These are phyloP conservation scores for Neoboletus brunneissimus DNA, from an alignment of 768 basidiomycete species.

Conservation along the genomic window DNA sequence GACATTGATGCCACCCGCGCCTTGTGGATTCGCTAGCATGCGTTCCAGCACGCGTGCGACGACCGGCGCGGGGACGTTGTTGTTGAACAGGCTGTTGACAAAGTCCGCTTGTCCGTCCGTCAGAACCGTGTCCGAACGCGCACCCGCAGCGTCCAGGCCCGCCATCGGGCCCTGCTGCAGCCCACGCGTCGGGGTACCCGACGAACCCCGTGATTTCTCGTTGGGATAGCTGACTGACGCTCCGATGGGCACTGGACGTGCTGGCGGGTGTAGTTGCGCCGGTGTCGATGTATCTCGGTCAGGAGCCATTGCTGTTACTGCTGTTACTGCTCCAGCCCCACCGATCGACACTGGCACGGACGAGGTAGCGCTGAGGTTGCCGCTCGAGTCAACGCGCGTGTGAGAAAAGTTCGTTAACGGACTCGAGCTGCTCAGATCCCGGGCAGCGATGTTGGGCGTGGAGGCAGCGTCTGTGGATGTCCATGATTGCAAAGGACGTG, in stretches of 20 bases:
- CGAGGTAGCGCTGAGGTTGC: neutral
- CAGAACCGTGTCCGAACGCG: neutral
- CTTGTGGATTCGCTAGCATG: slow-evolving; percentile 22
- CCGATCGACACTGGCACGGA: neutral
- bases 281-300: neutral
- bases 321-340: neutral
- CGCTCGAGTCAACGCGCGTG: neutral
- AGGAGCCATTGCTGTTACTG: neutral
- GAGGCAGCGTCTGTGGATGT: slow-evolving; percentile 2
- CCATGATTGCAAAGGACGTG: slow-evolving; percentile 10
- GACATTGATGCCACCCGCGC: slow-evolving; percentile 6
- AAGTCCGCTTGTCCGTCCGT: slow-evolving; percentile 27
- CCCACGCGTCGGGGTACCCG: neutral
- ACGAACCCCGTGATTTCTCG: slow-evolving; percentile 12
- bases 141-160: neutral
- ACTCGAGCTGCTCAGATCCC: neutral
- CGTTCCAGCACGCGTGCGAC: slow-evolving; percentile 27
- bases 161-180: neutral
- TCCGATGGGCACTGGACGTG: neutral
- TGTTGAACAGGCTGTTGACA: slow-evolving; percentile 24
- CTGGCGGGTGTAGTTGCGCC: neutral
- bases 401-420: neutral
- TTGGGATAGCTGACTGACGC: neutral
- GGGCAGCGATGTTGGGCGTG: neutral
- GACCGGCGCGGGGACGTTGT: slow-evolving; percentile 26